Evolutionary conservation across 768 basidiomycete genomes (phyloP), one percentile per base, ranked within the genome.

Genomic region (Tephrocybe sp.): DNA sequence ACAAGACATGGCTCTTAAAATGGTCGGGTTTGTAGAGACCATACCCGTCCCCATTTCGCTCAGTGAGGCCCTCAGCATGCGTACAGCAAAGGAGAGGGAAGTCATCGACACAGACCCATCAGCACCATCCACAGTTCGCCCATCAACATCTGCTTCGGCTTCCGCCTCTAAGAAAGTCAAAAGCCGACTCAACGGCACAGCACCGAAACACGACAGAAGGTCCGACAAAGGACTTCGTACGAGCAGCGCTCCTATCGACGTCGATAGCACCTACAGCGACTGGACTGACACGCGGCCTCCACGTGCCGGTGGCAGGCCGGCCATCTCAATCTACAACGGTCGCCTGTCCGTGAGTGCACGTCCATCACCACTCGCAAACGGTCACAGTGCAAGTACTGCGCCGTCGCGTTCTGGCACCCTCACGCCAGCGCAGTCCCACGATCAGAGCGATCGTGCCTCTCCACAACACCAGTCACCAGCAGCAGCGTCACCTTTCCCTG

Each of bases 21-120:
- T 3, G 26, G 44, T 26, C 37, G 24, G 34, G 25, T 15, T 30
- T 23, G 41, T 28, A 90, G 88, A 88, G 54, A 85, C 81, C 9
- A 81, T 90, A 14, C 88, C 88, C 10, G 65, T 70, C 33, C 82
- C 87, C 3, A 69, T 88, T 6, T 64, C 83, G 12, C 69, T 89
- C 21, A 62, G 69, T 3, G 81, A 82, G 39, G 88, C 88, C n/a
- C 67, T 90, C 23, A 68, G 73, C 33, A 69, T 77, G 48, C 79
- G 81, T 32, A 74, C 74, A 51, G 70, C 67, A 2, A 81, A 77
- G 56, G 79, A 77, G 66, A 79, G 75, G 51, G 78, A 76, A 57
- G 63, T 79, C n/a, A 63, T 81, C n/a, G 78, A 84, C 48, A 81
- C 79, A 43, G 78, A 85, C 60, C 81, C 83, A 32, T 79, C 79